Conservation (phyloP, 208 protist species). For the Leishmania martiniquensis region DNA sequence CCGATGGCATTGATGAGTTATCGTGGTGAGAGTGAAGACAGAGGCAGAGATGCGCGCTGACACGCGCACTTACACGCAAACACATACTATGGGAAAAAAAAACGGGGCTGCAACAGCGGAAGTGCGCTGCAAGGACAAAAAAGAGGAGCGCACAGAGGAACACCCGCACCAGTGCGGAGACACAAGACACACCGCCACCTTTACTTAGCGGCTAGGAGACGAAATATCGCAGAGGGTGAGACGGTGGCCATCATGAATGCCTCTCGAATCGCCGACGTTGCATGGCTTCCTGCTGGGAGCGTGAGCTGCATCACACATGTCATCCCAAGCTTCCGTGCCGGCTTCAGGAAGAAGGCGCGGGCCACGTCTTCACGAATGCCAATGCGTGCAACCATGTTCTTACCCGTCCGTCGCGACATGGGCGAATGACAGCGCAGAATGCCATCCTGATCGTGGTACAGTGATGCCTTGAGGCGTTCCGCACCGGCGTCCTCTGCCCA, state of each 20-base stretch:
- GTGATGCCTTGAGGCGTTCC: constrained; percentile 33
- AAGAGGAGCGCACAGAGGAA: not conserved
- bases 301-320: constrained; percentile 68
- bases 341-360: constrained; percentile 73
- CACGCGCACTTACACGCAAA: not conserved
- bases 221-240: constrained; percentile 65
- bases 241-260: constrained; percentile 74
- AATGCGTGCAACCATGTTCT: constrained; percentile 63
- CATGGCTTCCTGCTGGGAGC: constrained; percentile 62
- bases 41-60: not conserved
- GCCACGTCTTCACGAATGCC: constrained; percentile 66
- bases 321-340: constrained; percentile 68
- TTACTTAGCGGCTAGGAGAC: constrained; percentile 22
- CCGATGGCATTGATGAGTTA: not conserved
- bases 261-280: constrained; percentile 74
- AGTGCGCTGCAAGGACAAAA: not conserved
- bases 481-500: constrained; percentile 56
- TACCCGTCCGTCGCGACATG: constrained; percentile 39
- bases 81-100: not conserved
- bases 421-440: constrained; percentile 72
- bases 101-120: not conserved
- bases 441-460: constrained; percentile 80
- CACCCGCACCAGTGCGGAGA: not conserved
- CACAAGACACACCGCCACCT: not conserved
- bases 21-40: not conserved